Base-by-base conservation (phyloP, 139 green algal genomes). In the Parachlorella kessleri region DNA sequence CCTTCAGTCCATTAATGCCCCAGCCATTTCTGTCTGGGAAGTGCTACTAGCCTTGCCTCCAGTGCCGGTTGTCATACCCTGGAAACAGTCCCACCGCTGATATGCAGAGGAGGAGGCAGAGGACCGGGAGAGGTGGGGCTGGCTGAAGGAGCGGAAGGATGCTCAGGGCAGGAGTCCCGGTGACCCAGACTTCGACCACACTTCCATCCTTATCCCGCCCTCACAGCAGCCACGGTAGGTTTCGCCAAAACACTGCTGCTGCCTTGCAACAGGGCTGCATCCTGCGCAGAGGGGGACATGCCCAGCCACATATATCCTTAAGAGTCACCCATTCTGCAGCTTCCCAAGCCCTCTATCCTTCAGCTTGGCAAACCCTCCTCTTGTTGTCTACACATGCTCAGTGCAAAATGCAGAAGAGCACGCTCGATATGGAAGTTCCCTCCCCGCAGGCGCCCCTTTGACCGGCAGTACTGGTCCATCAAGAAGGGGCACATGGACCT, bases 401-500 rank as follows among this genome's bases (percentile, higher is more conserved):
- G 14, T 18, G 21, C 48, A 59, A 59, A 59, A 18, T 59, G 48
- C 48, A 59, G 48, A 18, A 59, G 48, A 59, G 48, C n/a, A n/a
- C n/a, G n/a, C n/a, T n/a, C n/a, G n/a, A n/a, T n/a, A n/a, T n/a
- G n/a, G 86, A 63, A 1, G 59, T 86, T 2, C 2, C 32, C 21
- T 24, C 26, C 53, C 87, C 91, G 88, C 84, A 59, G 2, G 53
- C 73, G 23, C 91, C 91, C 48, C 48, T 59, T 59, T 59, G 48
- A 59, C 48, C 14, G 48, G 30, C 84, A 88, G 66, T 88, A 85
- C 64, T 89, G 87, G 88, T 39, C 39, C 26, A 79, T 93, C 74
- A 93, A 93, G 81, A 10, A 28, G 3, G 42, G 66, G 28, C 69
- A 69, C n/a, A 90, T 93, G 80, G 90, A 93, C 48, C 42, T 91